Percentiles rank a stretch among this genome's conserved stretches.
Conservation (phyloP, 2,329 filamentous ascomycete species). For the Dothiorella sarmentorum region DNA sequence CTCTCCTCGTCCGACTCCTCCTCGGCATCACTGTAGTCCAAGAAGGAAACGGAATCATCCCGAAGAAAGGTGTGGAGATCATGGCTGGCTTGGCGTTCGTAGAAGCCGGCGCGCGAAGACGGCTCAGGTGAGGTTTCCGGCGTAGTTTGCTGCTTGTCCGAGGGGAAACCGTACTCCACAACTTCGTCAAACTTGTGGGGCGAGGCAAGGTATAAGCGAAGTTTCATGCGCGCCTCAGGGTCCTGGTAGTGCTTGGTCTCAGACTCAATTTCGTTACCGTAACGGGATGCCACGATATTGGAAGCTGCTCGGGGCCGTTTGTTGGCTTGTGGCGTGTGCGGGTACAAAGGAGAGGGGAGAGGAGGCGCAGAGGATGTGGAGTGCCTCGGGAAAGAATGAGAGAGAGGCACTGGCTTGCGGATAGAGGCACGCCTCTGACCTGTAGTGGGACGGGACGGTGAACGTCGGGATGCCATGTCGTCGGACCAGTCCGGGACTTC, state of each 20-base stretch:
- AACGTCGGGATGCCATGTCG: background rate
- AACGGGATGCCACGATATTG: conserved; percentile 25
- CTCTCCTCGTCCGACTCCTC: conserved; percentile 28
- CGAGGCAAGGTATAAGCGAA: conserved; percentile 81
- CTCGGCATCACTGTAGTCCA: conserved; percentile 28
- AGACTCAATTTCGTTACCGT: conserved; percentile 52
- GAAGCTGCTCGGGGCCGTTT: conserved; percentile 11
- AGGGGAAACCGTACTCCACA: conserved; percentile 87
- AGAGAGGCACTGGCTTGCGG: conserved; percentile 68
- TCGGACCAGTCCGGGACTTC: background rate
- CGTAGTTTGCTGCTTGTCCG: conserved; percentile 31
- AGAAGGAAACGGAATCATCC: conserved; percentile 52
- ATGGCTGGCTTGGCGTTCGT: conserved; percentile 44
- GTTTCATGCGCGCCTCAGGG: conserved; percentile 79
- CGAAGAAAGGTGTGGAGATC: conserved; percentile 57
- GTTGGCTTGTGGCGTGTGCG: conserved; percentile 25
- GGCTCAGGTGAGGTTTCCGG: conserved; percentile 9
- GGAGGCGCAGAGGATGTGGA: conserved; percentile 45
- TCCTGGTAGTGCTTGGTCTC: conserved; percentile 83
- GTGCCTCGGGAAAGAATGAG: conserved; percentile 58
- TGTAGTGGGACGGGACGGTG: conserved; percentile 14
- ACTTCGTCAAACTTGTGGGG: conserved; percentile 95
- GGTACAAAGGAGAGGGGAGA: conserved; percentile 43
- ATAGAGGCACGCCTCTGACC: conserved; percentile 47
- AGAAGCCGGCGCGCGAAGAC: conserved; percentile 17